Conservation (phyloP, 768 basidiomycete genomes). For the Naematelia encephala region DNA sequence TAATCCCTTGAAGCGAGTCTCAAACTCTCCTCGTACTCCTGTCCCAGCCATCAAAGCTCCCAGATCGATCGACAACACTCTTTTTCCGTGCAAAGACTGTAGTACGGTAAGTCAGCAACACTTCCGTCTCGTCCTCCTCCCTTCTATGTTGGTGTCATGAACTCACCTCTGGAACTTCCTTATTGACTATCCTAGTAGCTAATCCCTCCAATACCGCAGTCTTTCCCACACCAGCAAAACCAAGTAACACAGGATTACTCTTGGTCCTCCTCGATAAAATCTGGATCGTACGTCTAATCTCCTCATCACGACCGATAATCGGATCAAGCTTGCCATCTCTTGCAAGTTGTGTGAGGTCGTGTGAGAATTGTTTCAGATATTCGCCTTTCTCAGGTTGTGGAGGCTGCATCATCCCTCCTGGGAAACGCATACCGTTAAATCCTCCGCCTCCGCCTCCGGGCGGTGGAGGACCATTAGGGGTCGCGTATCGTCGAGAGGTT, state of each 20-base stretch:
- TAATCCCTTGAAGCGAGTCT: constrained; percentile 87
- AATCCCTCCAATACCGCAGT: constrained; percentile 89
- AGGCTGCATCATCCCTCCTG: constrained; percentile 33
- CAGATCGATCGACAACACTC: constrained; percentile 82
- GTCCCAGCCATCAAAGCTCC: constrained; percentile 82
- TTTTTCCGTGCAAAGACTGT: not conserved
- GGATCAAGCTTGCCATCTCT: constrained; percentile 83
- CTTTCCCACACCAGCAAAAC: constrained; percentile 89
- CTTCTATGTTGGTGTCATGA: not conserved
- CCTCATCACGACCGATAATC: constrained; percentile 66
- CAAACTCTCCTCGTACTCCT: constrained; percentile 86
- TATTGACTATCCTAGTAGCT: constrained; percentile 77
- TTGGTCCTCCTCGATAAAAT: constrained; percentile 86
- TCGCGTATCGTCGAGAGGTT: constrained; percentile 1
- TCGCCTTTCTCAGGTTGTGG: constrained; percentile 65
- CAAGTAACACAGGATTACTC: constrained; percentile 70
- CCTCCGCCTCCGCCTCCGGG: constrained; percentile 23
- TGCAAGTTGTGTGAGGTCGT: constrained; percentile 80
- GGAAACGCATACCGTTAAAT: constrained; percentile 42
- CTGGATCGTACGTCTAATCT: constrained; percentile 86
- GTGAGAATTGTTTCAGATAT: constrained; percentile 77
- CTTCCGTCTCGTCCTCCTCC: too few species aligned
- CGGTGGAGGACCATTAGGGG: constrained; percentile 1
- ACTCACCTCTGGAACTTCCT: constrained; percentile 82
- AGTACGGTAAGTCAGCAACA: too few species aligned